These are phyloP conservation scores for Fusarium sp. DNA, from an alignment of 2,329 filamentous ascomycete genomes.

Conservation along the genomic window DNA sequence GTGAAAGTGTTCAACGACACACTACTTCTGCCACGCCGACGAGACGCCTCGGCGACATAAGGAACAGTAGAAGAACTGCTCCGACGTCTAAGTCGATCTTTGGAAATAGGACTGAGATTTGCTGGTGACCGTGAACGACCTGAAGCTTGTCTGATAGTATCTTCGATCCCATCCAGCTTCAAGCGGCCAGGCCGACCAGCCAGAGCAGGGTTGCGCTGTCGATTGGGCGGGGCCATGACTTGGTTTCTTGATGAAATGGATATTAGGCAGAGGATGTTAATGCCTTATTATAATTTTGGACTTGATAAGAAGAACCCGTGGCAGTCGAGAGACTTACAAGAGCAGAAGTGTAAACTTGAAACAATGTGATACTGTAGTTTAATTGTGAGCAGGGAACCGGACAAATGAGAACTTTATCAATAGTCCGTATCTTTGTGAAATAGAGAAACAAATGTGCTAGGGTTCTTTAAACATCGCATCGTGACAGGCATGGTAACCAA, in stretches of 20 bases:
- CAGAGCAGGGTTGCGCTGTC: conserved; percentile 26
- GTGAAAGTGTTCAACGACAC: conserved; percentile 7
- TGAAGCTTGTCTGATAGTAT: conserved; percentile 20
- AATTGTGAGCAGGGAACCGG: not conserved
- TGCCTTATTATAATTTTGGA: not conserved
- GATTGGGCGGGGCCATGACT: conserved; percentile 17
- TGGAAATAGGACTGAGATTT: conserved; percentile 27
- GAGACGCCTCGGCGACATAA: not conserved
- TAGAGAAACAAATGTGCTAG: conserved; percentile 10
- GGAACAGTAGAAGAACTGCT: conserved; percentile 20
- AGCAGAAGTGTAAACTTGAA: conserved; percentile 6
- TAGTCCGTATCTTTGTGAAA: not conserved
- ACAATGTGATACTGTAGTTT: not conserved
- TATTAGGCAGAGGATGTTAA: conserved; percentile 14
- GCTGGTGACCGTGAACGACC: conserved; percentile 29
- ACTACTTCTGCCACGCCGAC: not conserved
- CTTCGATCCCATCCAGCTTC: conserved; percentile 18
- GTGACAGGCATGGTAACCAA: conserved; percentile 18
- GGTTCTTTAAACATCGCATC: conserved; percentile 19
- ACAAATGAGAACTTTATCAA: not conserved
- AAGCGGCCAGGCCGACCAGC: conserved; percentile 12
- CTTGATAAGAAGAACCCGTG: not conserved
- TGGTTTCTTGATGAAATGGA: conserved; percentile 5
- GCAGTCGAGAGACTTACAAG: not conserved
- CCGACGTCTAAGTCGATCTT: conserved; percentile 13